phyloP scores from a whole-genome alignment of 768 basidiomycete genomes.

The Tylopilus rubrobrunneus region DNA sequence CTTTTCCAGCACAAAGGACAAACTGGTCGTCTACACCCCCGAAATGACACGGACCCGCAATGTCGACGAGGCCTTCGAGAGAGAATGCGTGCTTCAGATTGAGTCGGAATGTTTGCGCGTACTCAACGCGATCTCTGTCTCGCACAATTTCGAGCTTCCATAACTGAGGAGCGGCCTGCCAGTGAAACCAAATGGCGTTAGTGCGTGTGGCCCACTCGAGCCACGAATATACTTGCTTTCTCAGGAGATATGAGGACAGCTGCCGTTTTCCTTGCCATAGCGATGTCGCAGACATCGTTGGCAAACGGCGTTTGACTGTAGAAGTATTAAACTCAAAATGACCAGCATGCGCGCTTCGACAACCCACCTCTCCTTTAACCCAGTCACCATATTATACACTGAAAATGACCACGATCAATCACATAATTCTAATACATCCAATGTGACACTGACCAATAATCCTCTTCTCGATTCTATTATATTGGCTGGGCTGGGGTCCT shows the following conservation, averaged over 20 bases:
- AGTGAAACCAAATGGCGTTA: constrained; percentile 11
- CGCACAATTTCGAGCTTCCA: constrained; percentile 69
- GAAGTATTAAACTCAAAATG: constrained; percentile 9
- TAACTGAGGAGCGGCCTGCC: constrained; percentile 77
- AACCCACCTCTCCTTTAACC: constrained; percentile 42
- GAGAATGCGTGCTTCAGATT: constrained; percentile 65
- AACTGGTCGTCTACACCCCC: constrained; percentile 80
- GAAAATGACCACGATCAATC: constrained; percentile 1
- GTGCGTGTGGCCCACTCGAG: constrained; percentile 7
- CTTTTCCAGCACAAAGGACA: constrained; percentile 74
- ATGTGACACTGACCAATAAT: constrained; percentile 40
- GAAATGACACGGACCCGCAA: constrained; percentile 80
- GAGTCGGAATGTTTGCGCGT: constrained; percentile 29
- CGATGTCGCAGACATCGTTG: constrained; percentile 52
- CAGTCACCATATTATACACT: constrained; percentile 48
- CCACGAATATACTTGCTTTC: constrained; percentile 15
- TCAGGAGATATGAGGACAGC: constrained; percentile 40
- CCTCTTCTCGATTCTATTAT: constrained; percentile 49
- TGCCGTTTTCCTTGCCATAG: constrained; percentile 41
- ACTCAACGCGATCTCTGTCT: constrained; percentile 41
- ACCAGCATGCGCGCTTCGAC: neutral
- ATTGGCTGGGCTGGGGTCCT: constrained; percentile 30
- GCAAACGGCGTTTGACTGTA: constrained; percentile 51
- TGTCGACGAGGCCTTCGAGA: constrained; percentile 64
- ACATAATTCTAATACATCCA: neutral